phyloP scores from a whole-genome alignment of 805 yeast genomes.

The Wickerhamiella galacta region DNA sequence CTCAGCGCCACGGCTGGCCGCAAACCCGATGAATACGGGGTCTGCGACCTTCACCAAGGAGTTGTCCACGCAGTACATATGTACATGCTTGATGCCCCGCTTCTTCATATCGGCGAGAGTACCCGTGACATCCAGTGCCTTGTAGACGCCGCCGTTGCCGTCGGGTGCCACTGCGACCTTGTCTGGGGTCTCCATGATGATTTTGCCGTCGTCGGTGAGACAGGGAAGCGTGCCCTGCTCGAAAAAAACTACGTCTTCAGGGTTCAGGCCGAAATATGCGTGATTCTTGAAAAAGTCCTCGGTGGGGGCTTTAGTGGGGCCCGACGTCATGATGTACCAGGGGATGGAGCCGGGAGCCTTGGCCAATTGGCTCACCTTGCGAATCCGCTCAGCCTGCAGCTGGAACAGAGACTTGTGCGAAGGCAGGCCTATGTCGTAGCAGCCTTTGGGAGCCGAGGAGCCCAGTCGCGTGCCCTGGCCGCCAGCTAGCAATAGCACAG shows the following conservation, averaged over 20 bases:
- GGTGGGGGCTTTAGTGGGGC: conserved; percentile 64
- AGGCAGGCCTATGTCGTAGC: conserved; percentile 75
- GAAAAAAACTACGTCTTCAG: conserved; percentile 54
- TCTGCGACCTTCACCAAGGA: conserved; percentile 84
- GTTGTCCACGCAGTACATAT: conserved; percentile 95
- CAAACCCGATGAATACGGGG: conserved; percentile 76
- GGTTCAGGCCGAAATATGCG: conserved; percentile 52
- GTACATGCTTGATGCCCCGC: conserved; percentile 72
- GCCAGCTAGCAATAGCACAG: conserved; percentile 87
- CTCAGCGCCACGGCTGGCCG: conserved; percentile 46
- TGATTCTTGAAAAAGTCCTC: conserved; percentile 48
- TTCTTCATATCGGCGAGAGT: conserved; percentile 48
- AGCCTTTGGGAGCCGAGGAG: conserved; percentile 81
- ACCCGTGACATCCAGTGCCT: conserved; percentile 51
- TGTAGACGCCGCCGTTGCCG: conserved; percentile 94
- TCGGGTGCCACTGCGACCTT: conserved; percentile 77
- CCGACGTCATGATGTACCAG: conserved; percentile 93
- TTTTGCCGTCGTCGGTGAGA: conserved; percentile 52
- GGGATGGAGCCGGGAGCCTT: conserved; percentile 28
- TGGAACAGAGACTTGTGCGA: conserved; percentile 75
- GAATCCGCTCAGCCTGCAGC: conserved; percentile 77
- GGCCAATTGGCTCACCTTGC: conserved; percentile 26
- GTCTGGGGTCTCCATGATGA: conserved; percentile 41
- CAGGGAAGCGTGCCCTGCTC: conserved; percentile 95
- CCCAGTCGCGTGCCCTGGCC: conserved; percentile 97